A percentile compares a stretch with the other conserved stretches of the same genome.
These are phyloP conservation scores for Elaeis oleifera DNA, from an alignment of 202 grass and related monocot genomes.

Conservation along the genomic window DNA sequence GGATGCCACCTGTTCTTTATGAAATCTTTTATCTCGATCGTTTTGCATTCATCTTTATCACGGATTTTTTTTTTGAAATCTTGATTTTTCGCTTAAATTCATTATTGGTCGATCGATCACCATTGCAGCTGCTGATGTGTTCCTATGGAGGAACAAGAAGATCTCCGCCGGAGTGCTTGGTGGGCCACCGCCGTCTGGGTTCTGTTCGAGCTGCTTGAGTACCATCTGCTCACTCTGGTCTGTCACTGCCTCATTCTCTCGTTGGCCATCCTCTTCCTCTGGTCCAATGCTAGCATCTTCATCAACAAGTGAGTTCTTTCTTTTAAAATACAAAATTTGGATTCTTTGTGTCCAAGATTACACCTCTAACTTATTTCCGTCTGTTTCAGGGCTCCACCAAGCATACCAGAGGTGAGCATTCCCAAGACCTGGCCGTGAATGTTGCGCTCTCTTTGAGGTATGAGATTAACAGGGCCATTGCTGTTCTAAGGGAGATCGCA, in stretches of 20 bases:
- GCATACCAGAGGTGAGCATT: slow-evolving; percentile 56
- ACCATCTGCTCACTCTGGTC: slow-evolving; percentile 16
- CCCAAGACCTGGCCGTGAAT: slow-evolving; percentile 57
- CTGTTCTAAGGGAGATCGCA: slow-evolving; percentile 60
- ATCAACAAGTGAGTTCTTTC: slow-evolving; percentile 8
- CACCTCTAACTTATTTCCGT: not conserved
- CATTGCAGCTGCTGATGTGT: slow-evolving; percentile 15
- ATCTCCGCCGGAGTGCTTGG: slow-evolving; percentile 6
- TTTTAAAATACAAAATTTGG: too few relatives aligned
- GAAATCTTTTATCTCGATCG: not conserved
- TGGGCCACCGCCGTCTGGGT: slow-evolving; percentile 13
- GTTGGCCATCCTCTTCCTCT: slow-evolving; percentile 14
- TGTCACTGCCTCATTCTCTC: slow-evolving; percentile 12
- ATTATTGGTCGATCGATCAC: not conserved
- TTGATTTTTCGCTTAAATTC: not conserved
- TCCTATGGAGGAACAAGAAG: slow-evolving; percentile 21
- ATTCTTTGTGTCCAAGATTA: not conserved
- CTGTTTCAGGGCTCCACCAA: slow-evolving; percentile 52
- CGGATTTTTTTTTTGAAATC: too few relatives aligned
- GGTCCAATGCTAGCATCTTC: slow-evolving; percentile 9
- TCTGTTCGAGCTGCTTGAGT: slow-evolving; percentile 9
- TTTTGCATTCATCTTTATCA: slow-evolving; percentile 16
- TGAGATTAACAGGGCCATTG: slow-evolving; percentile 74
- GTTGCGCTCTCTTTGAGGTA: slow-evolving; percentile 48
- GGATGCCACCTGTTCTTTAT: not conserved